Evolutionary conservation across 1,284 basidiomycete species (phyloP), one percentile per base, ranked within the genome.

Genomic region (Pyrrhoderma noxium): DNA sequence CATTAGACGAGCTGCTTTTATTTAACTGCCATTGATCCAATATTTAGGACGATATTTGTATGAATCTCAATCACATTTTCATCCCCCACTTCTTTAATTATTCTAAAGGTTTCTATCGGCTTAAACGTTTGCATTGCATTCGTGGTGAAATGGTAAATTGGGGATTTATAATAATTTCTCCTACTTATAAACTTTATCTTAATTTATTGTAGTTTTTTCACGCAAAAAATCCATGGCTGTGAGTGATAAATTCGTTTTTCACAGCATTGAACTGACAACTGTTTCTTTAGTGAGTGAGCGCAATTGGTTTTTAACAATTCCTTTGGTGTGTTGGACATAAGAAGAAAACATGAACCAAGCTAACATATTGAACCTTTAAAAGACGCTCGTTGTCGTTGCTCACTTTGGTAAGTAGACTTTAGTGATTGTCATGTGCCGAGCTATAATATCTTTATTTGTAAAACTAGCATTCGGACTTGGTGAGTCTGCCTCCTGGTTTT

Each of bases 401-500:
- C 70, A 72, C 60, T 67, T 70, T 45, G 64, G 71, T 72, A 49
- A 57, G 68, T 54, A 16, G 41, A 45, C 18, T 14, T 27, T n/a
- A 18, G 23, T 37, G 13, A 19, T n/a, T 34, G 40, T 22, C 16
- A n/a, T 3, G 19, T 41, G 47, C 45, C n/a, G 47, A 44, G 19
- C 52, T 27, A 23, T 39, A 25, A 34, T 16, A 48, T 58, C n/a
- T 22, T 3, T 23, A 2, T 45, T 43, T 50, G 21, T 19, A 11
- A 11, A 31, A 31, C 13, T 47, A 72, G 71, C 57, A 54, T 69
- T 69, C 56, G 71, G 69, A 49, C 61, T 72, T 35, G 66, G 69
- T 71, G 56, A 45, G 63, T 48, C 8, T 44, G 14, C 22, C 22
- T 14, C 5, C 14, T 67, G 55, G 60, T 14, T 16, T 23, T 36